These are phyloP conservation scores for Trichomonas gallinae DNA, from an alignment of 208 protist genomes.

Conservation along the genomic window DNA sequence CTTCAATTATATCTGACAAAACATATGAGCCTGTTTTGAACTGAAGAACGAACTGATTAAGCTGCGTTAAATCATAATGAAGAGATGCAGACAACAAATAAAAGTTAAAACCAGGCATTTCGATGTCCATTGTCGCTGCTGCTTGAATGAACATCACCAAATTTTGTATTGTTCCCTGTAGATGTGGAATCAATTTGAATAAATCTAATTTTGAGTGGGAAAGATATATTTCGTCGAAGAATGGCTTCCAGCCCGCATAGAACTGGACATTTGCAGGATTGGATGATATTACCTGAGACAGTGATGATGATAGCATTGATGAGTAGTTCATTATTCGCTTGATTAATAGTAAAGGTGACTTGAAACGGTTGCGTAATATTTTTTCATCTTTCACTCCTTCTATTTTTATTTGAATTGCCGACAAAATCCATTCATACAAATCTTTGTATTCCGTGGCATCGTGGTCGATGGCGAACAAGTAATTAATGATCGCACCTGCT, in stretches of 20 bases:
- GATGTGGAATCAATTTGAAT: background rate
- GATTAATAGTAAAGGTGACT: background rate
- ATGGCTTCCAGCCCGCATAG: background rate
- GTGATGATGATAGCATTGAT: background rate
- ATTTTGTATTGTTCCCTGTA: background rate
- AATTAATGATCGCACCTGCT: background rate
- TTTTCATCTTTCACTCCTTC: background rate
- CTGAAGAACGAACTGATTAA: background rate
- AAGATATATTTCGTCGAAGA: background rate
- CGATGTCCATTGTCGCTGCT: background rate
- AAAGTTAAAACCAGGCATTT: background rate
- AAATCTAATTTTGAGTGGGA: background rate
- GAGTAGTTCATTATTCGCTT: background rate
- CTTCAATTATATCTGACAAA: background rate
- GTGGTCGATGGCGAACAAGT: background rate
- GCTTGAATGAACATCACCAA: background rate
- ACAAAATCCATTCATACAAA: background rate
- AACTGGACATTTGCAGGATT: background rate
- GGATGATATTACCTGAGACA: background rate
- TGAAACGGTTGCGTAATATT: background rate
- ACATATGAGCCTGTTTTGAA: background rate
- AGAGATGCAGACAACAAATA: background rate
- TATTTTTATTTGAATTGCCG: background rate
- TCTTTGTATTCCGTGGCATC: background rate
- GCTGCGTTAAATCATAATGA: background rate